Base-by-base conservation (phyloP, 1,284 basidiomycete genomes). In the Hemileia vastatrix region DNA sequence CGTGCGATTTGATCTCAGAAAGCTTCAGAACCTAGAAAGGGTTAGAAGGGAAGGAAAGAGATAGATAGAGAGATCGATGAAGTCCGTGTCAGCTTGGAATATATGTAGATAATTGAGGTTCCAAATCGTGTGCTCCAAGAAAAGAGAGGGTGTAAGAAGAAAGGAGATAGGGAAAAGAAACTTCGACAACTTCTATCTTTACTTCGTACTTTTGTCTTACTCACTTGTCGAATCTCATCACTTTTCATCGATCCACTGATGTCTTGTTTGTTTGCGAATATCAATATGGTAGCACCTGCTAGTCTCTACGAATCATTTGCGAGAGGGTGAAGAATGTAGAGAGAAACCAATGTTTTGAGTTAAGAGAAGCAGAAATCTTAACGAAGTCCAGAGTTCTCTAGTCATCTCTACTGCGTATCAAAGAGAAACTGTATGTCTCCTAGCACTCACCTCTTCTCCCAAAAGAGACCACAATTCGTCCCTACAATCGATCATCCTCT, bases 241-340 rank as follows among this genome's bases (percentile, higher is more conserved):
- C 85, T 83, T 13, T 83, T 82, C 83, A 97, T 83, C 0, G 93
- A 87, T 27, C 92, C 90, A 44, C 83, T 82, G 36, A 98, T 83
- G 77, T 99, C 95, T 77, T 96, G 93, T 78, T 99, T 99, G 78
- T 99, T 99, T n/a, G 95, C 95, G 75, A 98, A 90, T 54, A 99
- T 85, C 47, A 99, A 82, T 54, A 99, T 81, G 15, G 92, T 94
- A 48, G 94, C 94, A 18, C 94, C 93, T 55, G 90, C 85, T 45
- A 98, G 79, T 70, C 94, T 82, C 90, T 97, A 71, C 11, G 1
- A 11, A 50, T 32, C 19, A 19, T 56, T 19, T 32, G n/a, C 21
- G 44, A 56, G 27, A 33, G 32, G 24, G 19, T 31, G 13, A 18
- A 27, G 15, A 6, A 19, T 6, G 23, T 24, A 21, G 18, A 24